Evolutionary conservation across 2,329 filamentous ascomycete species (phyloP), one percentile per base, ranked within the genome.

Genomic region (Drechslera avenae): DNA sequence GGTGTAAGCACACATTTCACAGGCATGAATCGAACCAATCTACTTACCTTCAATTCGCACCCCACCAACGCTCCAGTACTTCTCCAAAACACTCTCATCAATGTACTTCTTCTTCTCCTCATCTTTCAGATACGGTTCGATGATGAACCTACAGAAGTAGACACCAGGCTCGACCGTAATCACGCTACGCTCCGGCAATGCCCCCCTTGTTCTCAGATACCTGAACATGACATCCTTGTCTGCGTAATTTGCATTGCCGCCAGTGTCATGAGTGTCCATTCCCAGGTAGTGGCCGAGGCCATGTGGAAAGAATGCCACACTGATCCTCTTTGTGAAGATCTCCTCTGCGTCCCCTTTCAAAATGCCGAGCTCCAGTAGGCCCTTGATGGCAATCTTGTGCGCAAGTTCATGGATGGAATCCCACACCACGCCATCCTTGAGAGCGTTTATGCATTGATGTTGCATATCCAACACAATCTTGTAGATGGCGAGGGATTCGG

Each of bases 101-200:
- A 94, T 86, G 62, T 83, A 89, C 51, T 80, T 79, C 32, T 79
- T 77, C 67, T 88, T 85, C 48, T 78, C 75, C 51, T 83, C 79
- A 43, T 81, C 78, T 62, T 88, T 79, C 67, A 89, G 83, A 68
- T 86, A 87, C 16, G 83, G 83, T 75, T 90, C 83, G 52, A 92
- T 83, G 57, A 89, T 91, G 46, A 85, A 86, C 30, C 82, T 80
- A 69, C 86, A 87, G 74, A 92, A 92, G 73, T 92, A 92, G 32
- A 87, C 86, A 16, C 94, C 94, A 10, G 94, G 94, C 78, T 99
- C 94, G 32, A 97, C 93, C 0, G 94, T 99, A 45, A 99, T 86
- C 18, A 99, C 90, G 41, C 87, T 87, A 6, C 89, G 88, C 0
- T 86, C 87, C 0, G 91, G 90, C 39, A 97, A 73, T 17, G 76